phyloP scores from a whole-genome alignment of 805 yeast genomes.

The Spathaspora sp. region DNA sequence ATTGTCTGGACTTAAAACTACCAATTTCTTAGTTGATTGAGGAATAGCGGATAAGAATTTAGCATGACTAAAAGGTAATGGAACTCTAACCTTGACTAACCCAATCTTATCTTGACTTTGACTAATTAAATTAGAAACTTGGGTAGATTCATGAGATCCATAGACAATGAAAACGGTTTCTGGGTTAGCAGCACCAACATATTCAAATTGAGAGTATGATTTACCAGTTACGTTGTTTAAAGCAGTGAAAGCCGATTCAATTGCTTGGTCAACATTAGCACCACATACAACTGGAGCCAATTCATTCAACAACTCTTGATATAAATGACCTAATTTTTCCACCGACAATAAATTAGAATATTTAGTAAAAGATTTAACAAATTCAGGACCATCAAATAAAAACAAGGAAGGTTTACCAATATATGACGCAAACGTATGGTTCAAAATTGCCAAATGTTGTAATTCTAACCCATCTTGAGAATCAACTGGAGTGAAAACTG shows the following conservation, averaged over 20 bases:
- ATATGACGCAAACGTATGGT: conserved; percentile 53
- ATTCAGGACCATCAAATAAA: conserved; percentile 77
- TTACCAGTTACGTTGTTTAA: conserved; percentile 57
- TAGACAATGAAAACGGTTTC: conserved; percentile 77
- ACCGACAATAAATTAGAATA: conserved; percentile 42
- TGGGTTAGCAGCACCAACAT: conserved; percentile 59
- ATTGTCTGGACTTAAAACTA: conserved; percentile 45
- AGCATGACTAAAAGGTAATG: conserved; percentile 70
- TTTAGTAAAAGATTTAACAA: conserved; percentile 48
- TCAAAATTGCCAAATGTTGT: conserved; percentile 62
- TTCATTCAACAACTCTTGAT: conserved; percentile 30
- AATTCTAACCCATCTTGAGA: conserved; percentile 49
- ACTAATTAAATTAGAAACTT: conserved; percentile 45
- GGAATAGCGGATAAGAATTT: conserved; percentile 63
- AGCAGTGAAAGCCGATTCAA: conserved; percentile 43
- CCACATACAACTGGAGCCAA: conserved; percentile 17
- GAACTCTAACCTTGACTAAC: conserved; percentile 68
- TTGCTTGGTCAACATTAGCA: conserved; percentile 28
- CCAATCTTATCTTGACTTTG: conserved; percentile 48
- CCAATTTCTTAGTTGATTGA: conserved; percentile 50
- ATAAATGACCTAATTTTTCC: conserved; percentile 37
- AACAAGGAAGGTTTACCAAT: conserved; percentile 58
- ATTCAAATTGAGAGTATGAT: conserved; percentile 60
- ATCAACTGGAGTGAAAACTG: conserved; percentile 66
- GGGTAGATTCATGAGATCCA: conserved; percentile 65